Percentiles rank a stretch among this genome's conserved stretches.
These are phyloP conservation scores for Tulasnella sp. DNA, from an alignment of 768 basidiomycete genomes.

Conservation along the genomic window DNA sequence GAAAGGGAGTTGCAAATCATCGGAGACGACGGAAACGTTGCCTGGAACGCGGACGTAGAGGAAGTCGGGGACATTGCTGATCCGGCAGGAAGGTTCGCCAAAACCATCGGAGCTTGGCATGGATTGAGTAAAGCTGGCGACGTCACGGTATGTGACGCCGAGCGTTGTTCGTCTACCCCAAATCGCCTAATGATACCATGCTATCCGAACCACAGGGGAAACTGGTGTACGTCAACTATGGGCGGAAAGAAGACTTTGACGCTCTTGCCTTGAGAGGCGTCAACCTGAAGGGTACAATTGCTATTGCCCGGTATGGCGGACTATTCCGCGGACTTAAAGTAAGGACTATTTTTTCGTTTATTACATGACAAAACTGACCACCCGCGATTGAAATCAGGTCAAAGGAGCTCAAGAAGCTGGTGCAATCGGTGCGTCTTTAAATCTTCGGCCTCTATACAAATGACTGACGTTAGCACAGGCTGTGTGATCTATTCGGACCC, in stretches of 20 bases:
- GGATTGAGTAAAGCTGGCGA: conserved; percentile 70
- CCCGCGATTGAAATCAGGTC: conserved; percentile 33
- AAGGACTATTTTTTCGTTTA: conserved; percentile 20
- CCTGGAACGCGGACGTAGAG: conserved; percentile 62
- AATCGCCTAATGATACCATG: neutral
- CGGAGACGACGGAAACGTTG: conserved; percentile 37
- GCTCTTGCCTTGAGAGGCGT: conserved; percentile 51
- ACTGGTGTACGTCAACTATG: conserved; percentile 72
- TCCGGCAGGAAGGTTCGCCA: conserved; percentile 50
- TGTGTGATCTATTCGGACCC: conserved; percentile 78
- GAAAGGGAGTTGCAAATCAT: conserved; percentile 58
- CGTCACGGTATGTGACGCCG: conserved; percentile 29
- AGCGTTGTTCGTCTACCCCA: neutral
- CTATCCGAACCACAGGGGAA: conserved; percentile 31
- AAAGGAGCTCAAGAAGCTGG: conserved; percentile 77
- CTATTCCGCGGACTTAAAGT: conserved; percentile 82
- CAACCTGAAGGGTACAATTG: conserved; percentile 66
- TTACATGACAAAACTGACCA: neutral
- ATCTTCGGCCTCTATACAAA: neutral
- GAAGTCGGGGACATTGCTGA: conserved; percentile 68
- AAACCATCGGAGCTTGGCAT: conserved; percentile 74
- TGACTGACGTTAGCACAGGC: conserved; percentile 20
- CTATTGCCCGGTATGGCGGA: conserved; percentile 45
- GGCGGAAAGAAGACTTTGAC: conserved; percentile 61
- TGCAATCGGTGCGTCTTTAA: conserved; percentile 35